Percentiles rank a stretch among this genome's conserved stretches.
phyloP scores from a whole-genome alignment of 2,329 filamentous ascomycete species.

The Hymenoscyphus occultus region DNA sequence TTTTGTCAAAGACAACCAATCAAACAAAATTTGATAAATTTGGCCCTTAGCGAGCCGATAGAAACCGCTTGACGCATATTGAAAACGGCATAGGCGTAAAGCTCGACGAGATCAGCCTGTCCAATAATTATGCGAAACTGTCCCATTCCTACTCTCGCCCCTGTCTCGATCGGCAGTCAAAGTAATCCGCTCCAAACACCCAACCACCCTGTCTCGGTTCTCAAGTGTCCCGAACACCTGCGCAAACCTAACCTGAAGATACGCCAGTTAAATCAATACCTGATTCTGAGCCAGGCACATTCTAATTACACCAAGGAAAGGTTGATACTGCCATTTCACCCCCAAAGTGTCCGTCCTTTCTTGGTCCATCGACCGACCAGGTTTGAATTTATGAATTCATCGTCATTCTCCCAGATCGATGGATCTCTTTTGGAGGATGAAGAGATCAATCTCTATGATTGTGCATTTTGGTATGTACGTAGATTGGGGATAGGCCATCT shows the following conservation, averaged over 20 bases:
- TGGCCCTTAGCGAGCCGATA: too few relatives aligned
- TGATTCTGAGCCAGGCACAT: slow-evolving; percentile 44
- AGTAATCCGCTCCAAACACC: slow-evolving; percentile 9
- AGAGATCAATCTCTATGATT: background rate
- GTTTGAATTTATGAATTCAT: slow-evolving; percentile 55
- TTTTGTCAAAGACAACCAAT: too few relatives aligned
- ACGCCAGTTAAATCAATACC: slow-evolving; percentile 6
- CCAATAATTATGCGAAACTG: too few relatives aligned
- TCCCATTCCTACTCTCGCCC: slow-evolving; percentile 3
- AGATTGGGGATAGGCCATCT: background rate
- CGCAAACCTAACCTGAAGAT: slow-evolving; percentile 10
- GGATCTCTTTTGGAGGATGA: slow-evolving; percentile 26
- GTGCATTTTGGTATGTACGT: background rate
- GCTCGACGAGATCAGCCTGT: too few relatives aligned
- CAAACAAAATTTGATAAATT: too few relatives aligned
- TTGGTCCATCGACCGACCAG: slow-evolving; percentile 70
- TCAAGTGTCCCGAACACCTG: slow-evolving; percentile 8
- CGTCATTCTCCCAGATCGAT: slow-evolving; percentile 69
- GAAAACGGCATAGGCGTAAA: too few relatives aligned
- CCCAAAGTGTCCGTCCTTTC: slow-evolving; percentile 5
- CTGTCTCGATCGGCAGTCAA: background rate
- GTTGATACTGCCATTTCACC: slow-evolving; percentile 43
- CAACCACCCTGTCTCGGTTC: slow-evolving; percentile 14
- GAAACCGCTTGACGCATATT: too few relatives aligned
- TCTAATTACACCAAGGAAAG: slow-evolving; percentile 67